Conservation (phyloP, 2,329 filamentous ascomycete genomes). For the Apiospora rasikravindrae region DNA sequence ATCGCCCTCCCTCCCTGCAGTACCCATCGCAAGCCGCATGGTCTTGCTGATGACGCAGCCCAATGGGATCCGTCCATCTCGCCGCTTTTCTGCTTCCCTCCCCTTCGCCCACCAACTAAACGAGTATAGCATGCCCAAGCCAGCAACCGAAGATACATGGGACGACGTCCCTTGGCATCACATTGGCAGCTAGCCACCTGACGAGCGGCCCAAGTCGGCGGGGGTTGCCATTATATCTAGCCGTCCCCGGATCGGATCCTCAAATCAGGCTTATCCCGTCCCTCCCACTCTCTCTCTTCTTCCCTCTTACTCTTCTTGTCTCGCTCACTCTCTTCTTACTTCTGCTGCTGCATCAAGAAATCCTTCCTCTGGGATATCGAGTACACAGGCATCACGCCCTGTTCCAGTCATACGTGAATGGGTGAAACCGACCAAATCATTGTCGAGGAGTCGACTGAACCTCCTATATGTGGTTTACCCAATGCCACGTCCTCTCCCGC, state of each 20-base stretch:
- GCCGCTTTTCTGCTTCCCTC: neutral
- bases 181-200: slow-evolving; percentile 13
- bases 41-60: neutral
- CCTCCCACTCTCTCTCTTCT: too few species aligned
- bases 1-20: neutral
- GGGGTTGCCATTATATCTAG: slow-evolving; percentile 7
- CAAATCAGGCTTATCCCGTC: neutral
- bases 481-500: slow-evolving; percentile 28
- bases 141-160: neutral
- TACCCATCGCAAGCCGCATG: slow-evolving; percentile 8
- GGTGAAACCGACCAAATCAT: slow-evolving; percentile 38
- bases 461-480: slow-evolving; percentile 39
- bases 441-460: slow-evolving; percentile 43
- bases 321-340: slow-evolving; percentile 25
- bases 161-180: slow-evolving; percentile 2
- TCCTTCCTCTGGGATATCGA: slow-evolving; percentile 20
- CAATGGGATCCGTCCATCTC: neutral
- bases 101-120: neutral
- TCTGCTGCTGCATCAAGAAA: slow-evolving; percentile 22
- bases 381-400: slow-evolving; percentile 23
- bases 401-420: slow-evolving; percentile 37
- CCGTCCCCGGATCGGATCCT: slow-evolving; percentile 3
- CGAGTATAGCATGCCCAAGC: neutral
- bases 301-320: slow-evolving; percentile 13
- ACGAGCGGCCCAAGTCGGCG: neutral